These are phyloP conservation scores for Skeletonema marinoi DNA, from an alignment of 108 stramenopile genomes.

Conservation along the genomic window DNA sequence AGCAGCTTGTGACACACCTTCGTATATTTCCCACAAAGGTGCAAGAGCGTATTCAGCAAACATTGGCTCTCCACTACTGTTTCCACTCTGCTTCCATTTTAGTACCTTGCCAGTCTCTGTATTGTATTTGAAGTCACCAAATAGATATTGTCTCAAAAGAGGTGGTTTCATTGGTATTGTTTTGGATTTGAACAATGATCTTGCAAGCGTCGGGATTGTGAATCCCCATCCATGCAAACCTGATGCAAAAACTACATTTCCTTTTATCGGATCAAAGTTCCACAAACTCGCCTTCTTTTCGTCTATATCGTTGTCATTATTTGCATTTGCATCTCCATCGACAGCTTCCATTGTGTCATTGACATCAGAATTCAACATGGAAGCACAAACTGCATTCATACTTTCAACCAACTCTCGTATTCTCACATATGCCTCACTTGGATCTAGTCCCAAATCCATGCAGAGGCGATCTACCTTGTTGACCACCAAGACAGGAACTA, in stretches of 20 bases:
- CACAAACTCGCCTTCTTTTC: slow-evolving; percentile 65
- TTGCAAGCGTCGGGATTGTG: slow-evolving; percentile 69
- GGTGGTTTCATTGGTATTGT: slow-evolving; percentile 72
- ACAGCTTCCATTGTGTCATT: slow-evolving; percentile 52
- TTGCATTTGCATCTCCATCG: not conserved
- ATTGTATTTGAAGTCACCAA: slow-evolving; percentile 78
- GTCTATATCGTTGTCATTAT: slow-evolving; percentile 10
- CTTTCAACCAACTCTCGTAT: slow-evolving; percentile 90
- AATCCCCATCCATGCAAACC: slow-evolving; percentile 97
- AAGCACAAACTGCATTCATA: slow-evolving; percentile 90
- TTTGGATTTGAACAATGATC: slow-evolving; percentile 78
- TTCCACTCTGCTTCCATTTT: slow-evolving; percentile 67
- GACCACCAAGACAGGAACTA: slow-evolving; percentile 91
- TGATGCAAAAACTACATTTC: no score
- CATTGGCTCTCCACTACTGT: slow-evolving; percentile 54
- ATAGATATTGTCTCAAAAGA: slow-evolving; percentile 70
- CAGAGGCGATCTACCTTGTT: slow-evolving; percentile 94
- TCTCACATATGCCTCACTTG: slow-evolving; percentile 90
- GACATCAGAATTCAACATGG: slow-evolving; percentile 57
- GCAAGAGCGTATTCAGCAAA: slow-evolving; percentile 77
- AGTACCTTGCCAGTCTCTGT: slow-evolving; percentile 62
- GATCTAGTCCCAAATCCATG: slow-evolving; percentile 73
- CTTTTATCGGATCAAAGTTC: slow-evolving; percentile 93
- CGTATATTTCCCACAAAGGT: slow-evolving; percentile 83
- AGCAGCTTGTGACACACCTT: slow-evolving; percentile 70